A percentile compares a stretch with the other conserved stretches of the same genome.
These are phyloP conservation scores for Leucocoprinus leucothites DNA, from an alignment of 768 basidiomycete species.

Conservation along the genomic window DNA sequence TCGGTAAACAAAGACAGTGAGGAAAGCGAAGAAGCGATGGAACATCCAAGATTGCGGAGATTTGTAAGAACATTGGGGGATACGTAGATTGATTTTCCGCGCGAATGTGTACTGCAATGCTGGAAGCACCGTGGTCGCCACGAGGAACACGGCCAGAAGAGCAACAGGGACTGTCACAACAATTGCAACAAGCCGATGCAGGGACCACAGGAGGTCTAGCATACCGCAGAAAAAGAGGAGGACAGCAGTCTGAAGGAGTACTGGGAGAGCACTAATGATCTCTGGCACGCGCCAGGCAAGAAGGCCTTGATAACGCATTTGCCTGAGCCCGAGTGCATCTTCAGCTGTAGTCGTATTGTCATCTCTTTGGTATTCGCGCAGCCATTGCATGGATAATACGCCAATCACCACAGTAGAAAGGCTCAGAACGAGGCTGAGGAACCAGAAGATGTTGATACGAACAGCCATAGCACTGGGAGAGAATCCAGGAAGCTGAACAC, in stretches of 20 bases:
- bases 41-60: slow-evolving; percentile 26
- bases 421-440: slow-evolving; percentile 16
- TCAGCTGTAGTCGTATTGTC: slow-evolving; percentile 10
- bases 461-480: slow-evolving; percentile 6
- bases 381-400: slow-evolving; percentile 20
- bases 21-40: slow-evolving; percentile 9
- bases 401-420: slow-evolving; percentile 16
- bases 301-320: slow-evolving; percentile 25
- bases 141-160: slow-evolving; percentile 15
- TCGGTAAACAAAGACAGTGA: background rate
- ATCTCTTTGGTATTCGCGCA: slow-evolving; percentile 18
- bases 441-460: slow-evolving; percentile 17
- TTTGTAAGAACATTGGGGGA: slow-evolving; percentile 25
- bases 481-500: background rate
- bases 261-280: slow-evolving; percentile 23
- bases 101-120: slow-evolving; percentile 15
- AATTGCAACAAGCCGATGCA: slow-evolving; percentile 18
- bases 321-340: slow-evolving; percentile 18
- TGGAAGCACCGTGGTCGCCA: slow-evolving; percentile 22
- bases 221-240: slow-evolving; percentile 26
- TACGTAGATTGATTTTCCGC: background rate
- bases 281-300: slow-evolving; percentile 24
- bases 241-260: slow-evolving; percentile 25
- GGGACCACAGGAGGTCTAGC: slow-evolving; percentile 23
- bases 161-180: slow-evolving; percentile 19